phyloP scores from a whole-genome alignment of 1,139 yeast species.

The Candida sojae region DNA sequence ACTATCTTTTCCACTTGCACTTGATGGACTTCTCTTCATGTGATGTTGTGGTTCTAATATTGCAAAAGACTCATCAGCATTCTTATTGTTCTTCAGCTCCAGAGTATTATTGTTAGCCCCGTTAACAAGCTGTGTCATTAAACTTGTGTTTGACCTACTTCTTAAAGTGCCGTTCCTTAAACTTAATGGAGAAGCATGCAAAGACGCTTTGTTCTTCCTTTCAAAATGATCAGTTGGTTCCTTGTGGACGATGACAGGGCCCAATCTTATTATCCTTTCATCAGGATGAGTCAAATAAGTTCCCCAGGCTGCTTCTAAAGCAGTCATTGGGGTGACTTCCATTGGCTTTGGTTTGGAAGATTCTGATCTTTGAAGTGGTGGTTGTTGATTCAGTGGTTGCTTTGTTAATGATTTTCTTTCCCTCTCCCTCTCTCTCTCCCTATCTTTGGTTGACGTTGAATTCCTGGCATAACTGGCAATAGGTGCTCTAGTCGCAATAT shows the following conservation, averaged over 20 bases:
- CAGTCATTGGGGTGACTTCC: constrained; percentile 57
- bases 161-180: constrained; percentile 26
- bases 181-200: constrained; percentile 64
- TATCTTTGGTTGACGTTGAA: constrained; percentile 4
- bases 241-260: constrained; percentile 45
- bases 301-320: constrained; percentile 71
- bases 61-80: constrained; percentile 30
- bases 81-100: not conserved
- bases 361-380: constrained; percentile 11
- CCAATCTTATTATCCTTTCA: constrained; percentile 72
- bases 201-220: constrained; percentile 53
- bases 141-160: constrained; percentile 23
- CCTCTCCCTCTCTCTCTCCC: not conserved
- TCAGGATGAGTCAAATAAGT: constrained; percentile 57
- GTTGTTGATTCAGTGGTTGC: constrained; percentile 2
- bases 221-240: constrained; percentile 53
- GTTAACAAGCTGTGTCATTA: constrained; percentile 59
- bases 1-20: constrained; percentile 13
- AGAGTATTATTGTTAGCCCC: constrained; percentile 30
- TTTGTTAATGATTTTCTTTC: constrained; percentile 6
- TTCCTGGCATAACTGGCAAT: constrained; percentile 14
- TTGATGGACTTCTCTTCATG: constrained; percentile 8
- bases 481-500: constrained; percentile 42
- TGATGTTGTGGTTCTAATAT: constrained; percentile 29
- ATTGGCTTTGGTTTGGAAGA: constrained; percentile 27